Percentiles rank a stretch among this genome's conserved stretches.
Evolutionary conservation across 345 rosid genomes (phyloP).

Genomic region (Passiflora organensis): DNA sequence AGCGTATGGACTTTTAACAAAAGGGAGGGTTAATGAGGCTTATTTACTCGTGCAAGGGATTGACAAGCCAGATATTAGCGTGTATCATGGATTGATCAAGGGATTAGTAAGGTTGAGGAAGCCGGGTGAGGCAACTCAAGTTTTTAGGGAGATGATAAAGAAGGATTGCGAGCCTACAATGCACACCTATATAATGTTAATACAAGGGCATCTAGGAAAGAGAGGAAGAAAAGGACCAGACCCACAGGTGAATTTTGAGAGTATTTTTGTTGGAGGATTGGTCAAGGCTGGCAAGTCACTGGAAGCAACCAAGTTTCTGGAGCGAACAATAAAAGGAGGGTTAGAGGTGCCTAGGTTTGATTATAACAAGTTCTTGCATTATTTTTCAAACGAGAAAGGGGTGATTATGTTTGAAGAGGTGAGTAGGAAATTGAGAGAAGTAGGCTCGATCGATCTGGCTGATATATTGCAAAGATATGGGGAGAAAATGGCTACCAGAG

Average conservation of each 20-base stretch:
- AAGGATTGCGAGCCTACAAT: slow-evolving; percentile 82
- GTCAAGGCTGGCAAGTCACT: slow-evolving; percentile 69
- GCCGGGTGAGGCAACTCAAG: slow-evolving; percentile 60
- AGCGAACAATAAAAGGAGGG: slow-evolving; percentile 61
- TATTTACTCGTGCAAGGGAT: slow-evolving; percentile 32
- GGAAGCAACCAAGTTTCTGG: slow-evolving; percentile 72
- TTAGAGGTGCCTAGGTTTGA: slow-evolving; percentile 79
- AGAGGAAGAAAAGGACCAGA: slow-evolving; percentile 81
- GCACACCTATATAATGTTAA: slow-evolving; percentile 80
- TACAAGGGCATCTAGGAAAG: slow-evolving; percentile 90
- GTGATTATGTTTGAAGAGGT: slow-evolving; percentile 64
- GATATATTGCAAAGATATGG: slow-evolving; percentile 75
- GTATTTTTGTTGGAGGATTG: slow-evolving; percentile 86
- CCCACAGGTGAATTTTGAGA: slow-evolving; percentile 66
- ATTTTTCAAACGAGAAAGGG: slow-evolving; percentile 72
- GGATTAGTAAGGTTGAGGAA: slow-evolving; percentile 61
- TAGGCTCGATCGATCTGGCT: slow-evolving; percentile 68
- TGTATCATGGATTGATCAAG: slow-evolving; percentile 68
- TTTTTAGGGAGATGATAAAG: slow-evolving; percentile 72
- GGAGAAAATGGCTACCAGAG: slow-evolving; percentile 80
- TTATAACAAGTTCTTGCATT: slow-evolving; percentile 76
- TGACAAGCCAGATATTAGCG: slow-evolving; percentile 51
- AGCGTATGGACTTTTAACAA: slow-evolving; percentile 48
- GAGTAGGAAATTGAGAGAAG: slow-evolving; percentile 59
- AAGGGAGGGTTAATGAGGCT: slow-evolving; percentile 56